Conservation (phyloP, 2,329 filamentous ascomycete species). For the Penicillium palitans region DNA sequence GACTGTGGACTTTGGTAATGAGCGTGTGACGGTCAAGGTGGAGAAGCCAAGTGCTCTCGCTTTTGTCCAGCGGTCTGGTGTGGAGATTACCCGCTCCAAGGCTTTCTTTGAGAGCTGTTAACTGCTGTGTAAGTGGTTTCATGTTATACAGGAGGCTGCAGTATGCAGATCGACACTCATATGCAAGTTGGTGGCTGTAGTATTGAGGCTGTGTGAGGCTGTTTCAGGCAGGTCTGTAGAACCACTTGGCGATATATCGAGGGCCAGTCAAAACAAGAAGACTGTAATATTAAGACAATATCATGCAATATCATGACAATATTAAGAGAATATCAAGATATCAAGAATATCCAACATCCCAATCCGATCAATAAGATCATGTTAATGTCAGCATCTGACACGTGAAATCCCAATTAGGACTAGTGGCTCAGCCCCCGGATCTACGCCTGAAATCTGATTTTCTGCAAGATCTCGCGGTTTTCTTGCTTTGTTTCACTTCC, state of each 20-base stretch:
- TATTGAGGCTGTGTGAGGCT: neutral
- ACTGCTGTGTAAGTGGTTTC: slow-evolving; percentile 4
- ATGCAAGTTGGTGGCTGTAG: neutral
- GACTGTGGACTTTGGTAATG: slow-evolving; percentile 47
- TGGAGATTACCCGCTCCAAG: slow-evolving; percentile 51
- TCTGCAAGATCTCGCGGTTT: slow-evolving; percentile 11
- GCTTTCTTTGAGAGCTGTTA: slow-evolving; percentile 42
- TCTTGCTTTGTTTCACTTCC: slow-evolving; percentile 13
- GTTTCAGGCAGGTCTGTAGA: neutral
- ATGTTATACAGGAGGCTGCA: slow-evolving; percentile 4
- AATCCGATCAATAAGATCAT: slow-evolving; percentile 6
- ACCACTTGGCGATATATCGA: neutral
- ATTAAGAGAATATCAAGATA: too few species aligned
- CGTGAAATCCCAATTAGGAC: slow-evolving; percentile 23
- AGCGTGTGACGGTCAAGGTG: slow-evolving; percentile 49
- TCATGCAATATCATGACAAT: neutral
- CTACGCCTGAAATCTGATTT: slow-evolving; percentile 24
- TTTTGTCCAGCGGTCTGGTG: slow-evolving; percentile 50
- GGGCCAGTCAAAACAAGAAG: neutral
- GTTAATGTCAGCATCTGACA: slow-evolving; percentile 15
- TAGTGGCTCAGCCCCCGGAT: slow-evolving; percentile 25
- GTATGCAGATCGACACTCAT: neutral
- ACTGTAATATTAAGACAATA: neutral
- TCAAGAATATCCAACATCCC: neutral
- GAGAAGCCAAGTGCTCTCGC: slow-evolving; percentile 54